Percentiles rank a stretch among this genome's conserved stretches.
Conservation (phyloP, 495 filamentous ascomycete species). For the Hyaloscypha hepaticicola region DNA sequence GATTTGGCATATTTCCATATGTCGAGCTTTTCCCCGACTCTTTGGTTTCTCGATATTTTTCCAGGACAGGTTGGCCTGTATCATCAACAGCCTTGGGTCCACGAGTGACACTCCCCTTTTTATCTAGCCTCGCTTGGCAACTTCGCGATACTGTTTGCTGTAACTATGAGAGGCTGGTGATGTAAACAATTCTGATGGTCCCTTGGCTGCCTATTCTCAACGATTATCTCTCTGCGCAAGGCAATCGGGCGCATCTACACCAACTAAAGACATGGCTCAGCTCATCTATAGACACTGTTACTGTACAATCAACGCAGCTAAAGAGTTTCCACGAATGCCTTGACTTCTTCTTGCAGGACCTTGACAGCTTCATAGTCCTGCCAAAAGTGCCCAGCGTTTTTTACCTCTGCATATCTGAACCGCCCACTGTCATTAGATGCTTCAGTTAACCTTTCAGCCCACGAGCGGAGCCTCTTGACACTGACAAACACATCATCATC, state of each 20-base stretch:
- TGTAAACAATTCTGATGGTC: no score
- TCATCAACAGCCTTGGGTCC: no score
- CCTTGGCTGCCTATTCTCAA: not conserved
- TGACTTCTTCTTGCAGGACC: constrained; percentile 23
- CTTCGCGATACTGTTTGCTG: no score
- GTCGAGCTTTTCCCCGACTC: no score
- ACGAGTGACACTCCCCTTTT: no score
- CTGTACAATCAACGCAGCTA: not conserved
- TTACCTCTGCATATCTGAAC: constrained; percentile 27
- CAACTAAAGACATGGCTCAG: not conserved
- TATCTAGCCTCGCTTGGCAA: no score
- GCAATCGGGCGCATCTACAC: not conserved
- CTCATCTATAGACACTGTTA: not conserved
- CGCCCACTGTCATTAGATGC: not conserved
- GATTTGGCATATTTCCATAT: no score
- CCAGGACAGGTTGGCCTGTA: no score
- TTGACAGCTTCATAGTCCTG: constrained; percentile 17
- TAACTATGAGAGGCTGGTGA: no score
- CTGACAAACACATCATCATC: constrained; percentile 76
- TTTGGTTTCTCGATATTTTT: no score
- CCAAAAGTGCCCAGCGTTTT: constrained; percentile 33
- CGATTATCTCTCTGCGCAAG: not conserved
- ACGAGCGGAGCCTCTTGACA: constrained; percentile 62
- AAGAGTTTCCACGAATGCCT: constrained; percentile 22
- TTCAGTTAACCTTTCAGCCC: constrained; percentile 59